phyloP scores from a whole-genome alignment of 2,329 filamentous ascomycete genomes.

The Thelonectria olida region DNA sequence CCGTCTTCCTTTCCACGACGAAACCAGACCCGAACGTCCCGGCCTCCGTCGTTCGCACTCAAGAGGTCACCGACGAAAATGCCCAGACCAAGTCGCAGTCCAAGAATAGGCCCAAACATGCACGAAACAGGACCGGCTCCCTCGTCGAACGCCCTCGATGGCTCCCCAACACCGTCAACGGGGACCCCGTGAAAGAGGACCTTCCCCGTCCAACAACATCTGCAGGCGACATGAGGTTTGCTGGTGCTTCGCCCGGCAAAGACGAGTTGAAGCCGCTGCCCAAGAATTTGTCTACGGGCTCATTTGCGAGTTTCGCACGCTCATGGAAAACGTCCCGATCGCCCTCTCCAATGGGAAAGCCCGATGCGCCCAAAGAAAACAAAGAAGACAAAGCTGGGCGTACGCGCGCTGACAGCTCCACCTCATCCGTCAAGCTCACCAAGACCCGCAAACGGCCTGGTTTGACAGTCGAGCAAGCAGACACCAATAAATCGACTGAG shows the following conservation, averaged over 20 bases:
- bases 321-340: conserved; percentile 63
- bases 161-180: conserved; percentile 58
- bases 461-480: conserved; percentile 38
- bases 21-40: conserved; percentile 26
- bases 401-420: conserved; percentile 35
- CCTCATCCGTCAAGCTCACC: conserved; percentile 34
- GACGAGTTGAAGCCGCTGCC: conserved; percentile 44
- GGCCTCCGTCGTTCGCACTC: conserved; percentile 32
- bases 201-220: conserved; percentile 40
- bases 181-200: conserved; percentile 34
- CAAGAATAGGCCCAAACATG: conserved; percentile 17
- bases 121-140: conserved; percentile 54
- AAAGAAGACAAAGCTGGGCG: conserved; percentile 36
- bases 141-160: conserved; percentile 61
- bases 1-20: conserved; percentile 49
- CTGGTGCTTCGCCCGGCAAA: conserved; percentile 23
- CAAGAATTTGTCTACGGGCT: conserved; percentile 52
- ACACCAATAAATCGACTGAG: conserved; percentile 42
- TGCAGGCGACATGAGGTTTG: conserved; percentile 33
- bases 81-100: conserved; percentile 27
- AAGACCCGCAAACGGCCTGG: conserved; percentile 43
- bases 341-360: conserved; percentile 54
- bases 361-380: conserved; percentile 22
- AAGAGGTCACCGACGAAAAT: conserved; percentile 31
- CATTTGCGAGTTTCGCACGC: conserved; percentile 60